Percentiles rank a stretch among this genome's conserved stretches.
Conservation (phyloP, 2,329 filamentous ascomycete species). For the Lanzia echinophila region DNA sequence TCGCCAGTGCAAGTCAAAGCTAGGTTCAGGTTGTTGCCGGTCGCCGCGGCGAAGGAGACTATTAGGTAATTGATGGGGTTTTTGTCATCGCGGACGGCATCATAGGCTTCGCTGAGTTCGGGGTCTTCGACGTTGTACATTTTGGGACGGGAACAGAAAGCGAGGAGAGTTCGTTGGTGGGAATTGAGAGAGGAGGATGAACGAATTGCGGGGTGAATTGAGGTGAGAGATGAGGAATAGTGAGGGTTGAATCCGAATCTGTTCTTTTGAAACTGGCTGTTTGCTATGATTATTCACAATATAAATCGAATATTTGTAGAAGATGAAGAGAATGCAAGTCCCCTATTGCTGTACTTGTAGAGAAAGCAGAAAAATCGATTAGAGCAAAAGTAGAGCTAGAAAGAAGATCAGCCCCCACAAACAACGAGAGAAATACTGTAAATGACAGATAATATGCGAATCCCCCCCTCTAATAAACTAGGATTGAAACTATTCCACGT, state of each 20-base stretch:
- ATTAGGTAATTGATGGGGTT: slow-evolving; percentile 61
- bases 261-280: too few species aligned
- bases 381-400: not conserved
- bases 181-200: not conserved
- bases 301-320: too few species aligned
- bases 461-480: not conserved
- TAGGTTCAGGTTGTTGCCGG: slow-evolving; percentile 51
- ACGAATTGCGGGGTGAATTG: not conserved
- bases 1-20: slow-evolving; percentile 49
- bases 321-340: too few species aligned
- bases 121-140: slow-evolving; percentile 53
- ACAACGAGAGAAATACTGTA: not conserved
- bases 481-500: slow-evolving; percentile 10
- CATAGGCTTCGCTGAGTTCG: slow-evolving; percentile 58
- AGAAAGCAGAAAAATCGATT: not conserved
- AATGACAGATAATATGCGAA: slow-evolving; percentile 9
- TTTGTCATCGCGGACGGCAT: slow-evolving; percentile 61
- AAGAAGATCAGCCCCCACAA: slow-evolving; percentile 1
- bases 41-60: slow-evolving; percentile 50
- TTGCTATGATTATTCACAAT: too few species aligned
- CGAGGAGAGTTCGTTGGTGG: not conserved
- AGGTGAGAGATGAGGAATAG: too few species aligned
- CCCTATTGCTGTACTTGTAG: not conserved
- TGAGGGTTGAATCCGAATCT: too few species aligned
- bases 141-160: not conserved